Percentiles rank a stretch among this genome's conserved stretches.
Conservation (phyloP, 768 basidiomycete species). For the Rubroboletus pulcherrimus region DNA sequence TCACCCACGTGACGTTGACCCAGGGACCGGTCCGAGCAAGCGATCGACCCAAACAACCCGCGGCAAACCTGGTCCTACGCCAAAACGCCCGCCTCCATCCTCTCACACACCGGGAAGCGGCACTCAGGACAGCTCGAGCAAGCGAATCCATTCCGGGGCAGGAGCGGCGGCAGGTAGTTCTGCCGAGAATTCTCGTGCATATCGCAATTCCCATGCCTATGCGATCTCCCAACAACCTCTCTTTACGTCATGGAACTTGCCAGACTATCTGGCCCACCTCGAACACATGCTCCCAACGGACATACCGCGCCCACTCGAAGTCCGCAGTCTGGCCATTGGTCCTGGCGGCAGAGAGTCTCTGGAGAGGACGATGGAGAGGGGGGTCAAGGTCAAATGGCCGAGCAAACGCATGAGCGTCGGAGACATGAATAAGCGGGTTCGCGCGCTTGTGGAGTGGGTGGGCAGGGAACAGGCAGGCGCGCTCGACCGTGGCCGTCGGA, state of each 20-base stretch:
- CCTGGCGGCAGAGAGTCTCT: constrained; percentile 47
- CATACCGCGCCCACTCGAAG: constrained; percentile 68
- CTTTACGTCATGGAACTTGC: constrained; percentile 85
- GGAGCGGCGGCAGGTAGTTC: constrained; percentile 35
- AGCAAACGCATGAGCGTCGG: constrained; percentile 92
- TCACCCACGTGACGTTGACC: constrained; percentile 37
- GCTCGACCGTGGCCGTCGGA: constrained; percentile 63
- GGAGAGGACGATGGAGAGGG: constrained; percentile 67
- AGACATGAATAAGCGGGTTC: constrained; percentile 95
- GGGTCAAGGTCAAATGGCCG: constrained; percentile 90
- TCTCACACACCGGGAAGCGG: constrained; percentile 31
- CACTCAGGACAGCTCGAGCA: constrained; percentile 43
- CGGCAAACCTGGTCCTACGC: constrained; percentile 27
- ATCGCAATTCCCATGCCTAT: constrained; percentile 77
- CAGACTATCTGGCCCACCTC: constrained; percentile 89
- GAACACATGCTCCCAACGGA: constrained; percentile 78
- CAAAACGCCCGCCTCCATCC: constrained; percentile 31
- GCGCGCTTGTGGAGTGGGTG: constrained; percentile 91
- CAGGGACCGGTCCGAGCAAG: constrained; percentile 34
- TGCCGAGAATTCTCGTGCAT: constrained; percentile 57
- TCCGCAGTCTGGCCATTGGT: constrained; percentile 48
- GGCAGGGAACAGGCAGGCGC: constrained; percentile 80
- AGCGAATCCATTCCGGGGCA: constrained; percentile 44
- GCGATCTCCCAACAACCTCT: constrained; percentile 75
- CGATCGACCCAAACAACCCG: constrained; percentile 40